Evolutionary conservation across 257 asterid genomes (phyloP).

Genomic region (Solanum medicagineum): DNA sequence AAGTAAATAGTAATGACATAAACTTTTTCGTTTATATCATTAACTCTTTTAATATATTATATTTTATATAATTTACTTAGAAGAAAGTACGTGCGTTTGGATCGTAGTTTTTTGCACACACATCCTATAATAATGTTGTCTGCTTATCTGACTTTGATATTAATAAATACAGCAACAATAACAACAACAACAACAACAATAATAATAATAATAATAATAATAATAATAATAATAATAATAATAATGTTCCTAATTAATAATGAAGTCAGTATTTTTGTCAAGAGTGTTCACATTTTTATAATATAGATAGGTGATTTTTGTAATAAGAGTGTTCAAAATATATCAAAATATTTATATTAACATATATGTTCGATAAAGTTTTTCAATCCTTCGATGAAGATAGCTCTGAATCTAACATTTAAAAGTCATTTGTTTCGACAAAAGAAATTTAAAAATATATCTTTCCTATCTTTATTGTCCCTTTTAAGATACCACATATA

Average conservation of each 20-base stretch:
- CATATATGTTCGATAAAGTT: too few relatives aligned
- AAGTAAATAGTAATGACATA: not conserved
- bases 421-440: not conserved
- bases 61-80: too few relatives aligned
- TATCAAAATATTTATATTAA: too few relatives aligned
- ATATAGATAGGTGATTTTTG: too few relatives aligned
- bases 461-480: not conserved
- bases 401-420: not conserved
- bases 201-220: not conserved
- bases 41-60: too few relatives aligned
- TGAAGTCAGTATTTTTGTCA: too few relatives aligned
- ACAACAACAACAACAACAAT: not conserved
- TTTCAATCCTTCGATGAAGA: too few relatives aligned
- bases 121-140: not conserved
- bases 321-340: too few relatives aligned
- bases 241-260: too few relatives aligned
- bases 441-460: not conserved
- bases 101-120: not conserved
- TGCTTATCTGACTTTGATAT: not conserved
- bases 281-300: too few relatives aligned
- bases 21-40: not conserved
- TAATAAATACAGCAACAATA: not conserved
- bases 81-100: not conserved
- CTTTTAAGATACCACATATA: not conserved
- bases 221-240: too few relatives aligned